Conservation (phyloP, 2,329 filamentous ascomycete species). For the Ilyonectria destructans region DNA sequence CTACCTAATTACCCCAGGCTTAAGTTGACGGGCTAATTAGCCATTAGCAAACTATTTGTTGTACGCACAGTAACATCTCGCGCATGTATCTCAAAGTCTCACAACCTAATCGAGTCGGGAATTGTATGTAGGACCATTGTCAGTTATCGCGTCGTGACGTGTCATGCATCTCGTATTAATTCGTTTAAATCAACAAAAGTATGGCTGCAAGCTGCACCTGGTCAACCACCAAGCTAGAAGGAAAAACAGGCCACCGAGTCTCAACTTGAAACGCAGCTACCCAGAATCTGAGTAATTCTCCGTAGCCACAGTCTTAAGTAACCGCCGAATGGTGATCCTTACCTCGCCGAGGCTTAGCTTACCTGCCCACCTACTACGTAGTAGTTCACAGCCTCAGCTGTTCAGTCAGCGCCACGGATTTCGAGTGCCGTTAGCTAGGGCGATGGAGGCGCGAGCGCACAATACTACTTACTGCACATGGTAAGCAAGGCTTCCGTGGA, state of each 20-base stretch:
- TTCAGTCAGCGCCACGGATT: constrained; percentile 11
- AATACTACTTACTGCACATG: neutral
- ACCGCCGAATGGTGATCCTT: neutral
- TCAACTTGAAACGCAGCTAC: constrained; percentile 34
- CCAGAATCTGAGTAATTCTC: constrained; percentile 23
- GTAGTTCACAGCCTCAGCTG: constrained; percentile 18
- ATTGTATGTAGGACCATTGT: neutral
- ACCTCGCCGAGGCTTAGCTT: constrained; percentile 8
- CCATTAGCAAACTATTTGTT: neutral
- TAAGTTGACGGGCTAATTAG: constrained; percentile 5
- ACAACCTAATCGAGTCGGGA: neutral
- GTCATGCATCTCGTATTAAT: constrained; percentile 28
- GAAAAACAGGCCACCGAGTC: constrained; percentile 39
- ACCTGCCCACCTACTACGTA: neutral
- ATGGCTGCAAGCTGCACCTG: constrained; percentile 22
- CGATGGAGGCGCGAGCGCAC: constrained; percentile 6
- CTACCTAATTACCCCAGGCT: neutral
- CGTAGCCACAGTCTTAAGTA: constrained; percentile 18
- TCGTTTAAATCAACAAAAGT: constrained; percentile 6
- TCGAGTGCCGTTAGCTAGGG: constrained; percentile 9
- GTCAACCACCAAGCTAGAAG: constrained; percentile 27
- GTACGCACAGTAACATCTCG: neutral
- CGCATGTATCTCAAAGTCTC: neutral
- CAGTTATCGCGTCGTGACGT: constrained; percentile 27
- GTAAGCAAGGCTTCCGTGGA: constrained; percentile 18